These are phyloP conservation scores for Penicillium daleae DNA, from an alignment of 495 filamentous ascomycete species.

Conservation along the genomic window DNA sequence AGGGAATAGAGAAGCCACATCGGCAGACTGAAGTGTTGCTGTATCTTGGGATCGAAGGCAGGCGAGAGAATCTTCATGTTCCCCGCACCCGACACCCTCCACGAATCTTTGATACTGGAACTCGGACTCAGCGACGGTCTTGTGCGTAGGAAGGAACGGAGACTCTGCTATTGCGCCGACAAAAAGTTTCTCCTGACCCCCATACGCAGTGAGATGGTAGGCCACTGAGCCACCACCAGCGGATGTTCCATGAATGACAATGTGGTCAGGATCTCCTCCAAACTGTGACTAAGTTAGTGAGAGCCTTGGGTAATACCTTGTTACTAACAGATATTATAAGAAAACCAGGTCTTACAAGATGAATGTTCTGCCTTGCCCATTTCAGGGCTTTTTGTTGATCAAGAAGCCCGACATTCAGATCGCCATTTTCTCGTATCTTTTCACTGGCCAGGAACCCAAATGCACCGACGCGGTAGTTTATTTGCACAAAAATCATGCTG, in stretches of 20 bases:
- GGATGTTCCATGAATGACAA: conserved; percentile 65
- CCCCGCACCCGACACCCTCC: neutral
- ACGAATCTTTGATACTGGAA: conserved; percentile 2
- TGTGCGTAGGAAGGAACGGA: neutral
- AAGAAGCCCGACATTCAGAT: conserved; percentile 59
- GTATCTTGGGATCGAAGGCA: conserved; percentile 3
- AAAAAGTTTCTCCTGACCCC: conserved; percentile 54
- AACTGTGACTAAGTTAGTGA: conserved; percentile 38
- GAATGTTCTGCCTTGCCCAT: conserved; percentile 64
- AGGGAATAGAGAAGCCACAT: neutral
- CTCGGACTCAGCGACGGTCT: neutral
- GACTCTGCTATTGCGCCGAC: conserved; percentile 44
- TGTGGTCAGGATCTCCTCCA: conserved; percentile 66
- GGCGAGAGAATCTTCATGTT: neutral
- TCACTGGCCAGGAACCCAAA: conserved; percentile 69
- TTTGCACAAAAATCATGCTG: conserved; percentile 62
- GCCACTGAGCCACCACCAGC: conserved; percentile 65
- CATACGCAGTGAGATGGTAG: conserved; percentile 63
- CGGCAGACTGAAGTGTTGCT: neutral
- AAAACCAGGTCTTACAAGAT: neutral
- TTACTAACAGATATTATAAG: neutral
- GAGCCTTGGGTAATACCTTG: neutral
- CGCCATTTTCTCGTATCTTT: conserved; percentile 51
- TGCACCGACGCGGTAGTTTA: conserved; percentile 72
- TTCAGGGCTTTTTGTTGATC: conserved; percentile 64